Percentiles rank a stretch among this genome's conserved stretches.
Conservation (phyloP, 2,329 filamentous ascomycete species). For the Sphaerulina populicola region DNA sequence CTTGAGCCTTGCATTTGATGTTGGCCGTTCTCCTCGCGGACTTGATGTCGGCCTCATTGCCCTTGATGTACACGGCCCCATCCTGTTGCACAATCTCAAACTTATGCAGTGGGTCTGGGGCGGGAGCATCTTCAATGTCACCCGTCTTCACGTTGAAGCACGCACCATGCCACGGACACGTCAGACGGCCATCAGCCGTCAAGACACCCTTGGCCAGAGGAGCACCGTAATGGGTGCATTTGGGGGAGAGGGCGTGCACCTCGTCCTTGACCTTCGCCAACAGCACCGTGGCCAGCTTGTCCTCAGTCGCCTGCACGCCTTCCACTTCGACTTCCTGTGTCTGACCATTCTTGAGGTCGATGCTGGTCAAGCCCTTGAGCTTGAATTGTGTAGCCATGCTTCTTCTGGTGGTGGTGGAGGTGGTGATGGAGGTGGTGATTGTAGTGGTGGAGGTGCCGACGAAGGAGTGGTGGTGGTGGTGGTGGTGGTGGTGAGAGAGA, state of each 20-base stretch:
- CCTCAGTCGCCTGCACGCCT: constrained; percentile 60
- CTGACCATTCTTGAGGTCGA: constrained; percentile 68
- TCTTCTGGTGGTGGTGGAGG: constrained; percentile 23
- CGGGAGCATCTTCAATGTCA: constrained; percentile 91
- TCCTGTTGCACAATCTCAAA: constrained; percentile 76
- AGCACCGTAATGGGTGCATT: constrained; percentile 86
- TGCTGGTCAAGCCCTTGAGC: constrained; percentile 67
- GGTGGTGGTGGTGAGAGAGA: neutral
- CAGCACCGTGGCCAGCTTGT: constrained; percentile 58
- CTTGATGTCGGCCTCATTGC: constrained; percentile 71
- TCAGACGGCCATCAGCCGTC: constrained; percentile 70
- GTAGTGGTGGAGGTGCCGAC: constrained; percentile 7
- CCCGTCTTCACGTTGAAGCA: constrained; percentile 87
- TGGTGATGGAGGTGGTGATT: neutral
- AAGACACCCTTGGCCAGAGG: constrained; percentile 80
- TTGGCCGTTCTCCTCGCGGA: constrained; percentile 63
- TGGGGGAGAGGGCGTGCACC: constrained; percentile 70
- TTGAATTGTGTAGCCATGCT: constrained; percentile 44
- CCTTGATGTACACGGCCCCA: constrained; percentile 75
- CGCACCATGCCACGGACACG: constrained; percentile 95
- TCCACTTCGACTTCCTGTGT: constrained; percentile 89
- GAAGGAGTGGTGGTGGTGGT: constrained; percentile 9
- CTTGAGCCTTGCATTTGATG: constrained; percentile 57
- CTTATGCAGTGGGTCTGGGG: constrained; percentile 72
- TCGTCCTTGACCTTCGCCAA: constrained; percentile 70